These are phyloP conservation scores for Vicia sativa DNA, from an alignment of 306 rosid genomes.

Conservation along the genomic window DNA sequence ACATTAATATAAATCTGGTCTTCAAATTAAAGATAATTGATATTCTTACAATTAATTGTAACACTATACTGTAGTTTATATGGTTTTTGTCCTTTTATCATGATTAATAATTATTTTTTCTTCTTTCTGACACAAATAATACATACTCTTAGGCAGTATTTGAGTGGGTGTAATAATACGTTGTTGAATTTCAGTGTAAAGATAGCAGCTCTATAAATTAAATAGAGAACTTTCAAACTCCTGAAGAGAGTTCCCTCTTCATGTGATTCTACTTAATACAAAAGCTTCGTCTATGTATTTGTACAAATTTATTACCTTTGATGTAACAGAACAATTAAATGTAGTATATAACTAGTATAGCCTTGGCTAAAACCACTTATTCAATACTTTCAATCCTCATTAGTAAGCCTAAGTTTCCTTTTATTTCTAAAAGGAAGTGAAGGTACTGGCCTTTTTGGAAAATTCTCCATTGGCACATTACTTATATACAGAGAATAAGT, in stretches of 20 bases:
- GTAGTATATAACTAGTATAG: neutral
- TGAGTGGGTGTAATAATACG: too few relatives aligned
- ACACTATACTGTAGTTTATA: too few relatives aligned
- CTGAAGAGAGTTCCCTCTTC: neutral
- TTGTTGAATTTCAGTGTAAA: too few relatives aligned
- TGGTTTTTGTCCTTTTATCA: too few relatives aligned
- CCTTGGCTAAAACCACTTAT: neutral
- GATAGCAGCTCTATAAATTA: too few relatives aligned
- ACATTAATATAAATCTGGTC: too few relatives aligned
- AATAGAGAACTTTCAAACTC: neutral
- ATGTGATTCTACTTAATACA: neutral
- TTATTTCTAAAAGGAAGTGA: neutral
- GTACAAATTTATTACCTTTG: neutral
- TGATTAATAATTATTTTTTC: too few relatives aligned
- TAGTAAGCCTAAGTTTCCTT: slow-evolving; percentile 9
- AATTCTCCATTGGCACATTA: neutral
- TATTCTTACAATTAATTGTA: too few relatives aligned
- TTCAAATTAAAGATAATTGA: too few relatives aligned
- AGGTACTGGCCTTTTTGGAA: neutral
- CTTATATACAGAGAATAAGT: neutral
- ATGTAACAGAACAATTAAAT: neutral
- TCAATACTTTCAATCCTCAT: slow-evolving; percentile 20
- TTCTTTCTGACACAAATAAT: too few relatives aligned
- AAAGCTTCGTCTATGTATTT: neutral
- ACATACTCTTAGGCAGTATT: too few relatives aligned